These are phyloP conservation scores for Vigna trinervia DNA, from an alignment of 306 rosid species.

Conservation along the genomic window DNA sequence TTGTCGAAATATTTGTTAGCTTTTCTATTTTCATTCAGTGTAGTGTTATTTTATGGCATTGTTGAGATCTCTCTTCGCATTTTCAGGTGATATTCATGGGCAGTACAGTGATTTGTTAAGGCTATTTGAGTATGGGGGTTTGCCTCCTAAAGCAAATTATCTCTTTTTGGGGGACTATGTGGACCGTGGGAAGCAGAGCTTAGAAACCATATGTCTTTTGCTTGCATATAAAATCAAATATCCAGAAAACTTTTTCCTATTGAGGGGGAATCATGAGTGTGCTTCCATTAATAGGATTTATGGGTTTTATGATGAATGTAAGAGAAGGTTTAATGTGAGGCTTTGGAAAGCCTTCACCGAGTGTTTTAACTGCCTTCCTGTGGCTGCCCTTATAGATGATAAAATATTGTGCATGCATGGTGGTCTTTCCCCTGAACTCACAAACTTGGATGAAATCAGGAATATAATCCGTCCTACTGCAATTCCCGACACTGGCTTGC, in stretches of 20 bases:
- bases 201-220: conserved; percentile 93
- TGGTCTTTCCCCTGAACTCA: conserved; percentile 91
- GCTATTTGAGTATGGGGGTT: conserved; percentile 93
- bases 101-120: conserved; percentile 89
- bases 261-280: conserved; percentile 94
- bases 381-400: conserved; percentile 91
- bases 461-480: conserved; percentile 74
- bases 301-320: conserved; percentile 95
- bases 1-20: not conserved
- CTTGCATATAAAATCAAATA: conserved; percentile 88
- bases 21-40: not conserved
- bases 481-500: conserved; percentile 88
- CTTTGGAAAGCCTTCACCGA: conserved; percentile 94
- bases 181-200: conserved; percentile 94
- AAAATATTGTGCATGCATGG: conserved; percentile 97
- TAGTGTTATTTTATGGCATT: conserved; percentile 2
- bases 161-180: conserved; percentile 94
- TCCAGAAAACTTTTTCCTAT: conserved; percentile 90
- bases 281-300: conserved; percentile 92
- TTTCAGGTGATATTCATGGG: conserved; percentile 91
- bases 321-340: conserved; percentile 92
- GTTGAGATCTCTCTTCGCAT: conserved; percentile 13
- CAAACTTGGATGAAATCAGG: conserved; percentile 81
- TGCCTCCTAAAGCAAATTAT: conserved; percentile 84
- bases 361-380: conserved; percentile 88